Conservation (phyloP, 2,329 filamentous ascomycete species). For the Stachybotrys chartarum region DNA sequence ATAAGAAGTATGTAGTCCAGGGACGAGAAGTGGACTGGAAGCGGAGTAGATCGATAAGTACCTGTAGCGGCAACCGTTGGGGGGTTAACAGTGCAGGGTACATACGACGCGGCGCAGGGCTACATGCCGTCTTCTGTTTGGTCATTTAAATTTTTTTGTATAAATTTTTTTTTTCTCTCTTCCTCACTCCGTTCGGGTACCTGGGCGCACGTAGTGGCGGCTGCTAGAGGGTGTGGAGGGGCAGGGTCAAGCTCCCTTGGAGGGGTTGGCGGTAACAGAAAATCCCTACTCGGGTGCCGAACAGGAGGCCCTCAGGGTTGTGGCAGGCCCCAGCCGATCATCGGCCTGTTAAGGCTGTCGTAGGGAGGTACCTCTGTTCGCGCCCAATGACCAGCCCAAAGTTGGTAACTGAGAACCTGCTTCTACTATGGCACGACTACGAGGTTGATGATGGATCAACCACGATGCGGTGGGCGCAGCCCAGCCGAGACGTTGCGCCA, state of each 20-base stretch:
- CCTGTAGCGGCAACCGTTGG: constrained; percentile 3
- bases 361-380: not conserved
- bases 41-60: constrained; percentile 13
- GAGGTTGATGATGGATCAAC: too few relatives aligned
- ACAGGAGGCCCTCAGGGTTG: not conserved
- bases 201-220: not conserved
- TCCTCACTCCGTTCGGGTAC: not conserved
- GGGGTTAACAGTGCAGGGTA: not conserved
- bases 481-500: not conserved
- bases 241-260: not conserved
- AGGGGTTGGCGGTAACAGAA: not conserved
- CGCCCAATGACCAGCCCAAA: too few relatives aligned
- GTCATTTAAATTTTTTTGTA: not conserved
- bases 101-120: not conserved
- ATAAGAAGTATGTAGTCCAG: constrained; percentile 18
- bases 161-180: not conserved
- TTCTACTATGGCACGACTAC: too few relatives aligned
- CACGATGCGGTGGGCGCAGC: not conserved
- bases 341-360: not conserved
- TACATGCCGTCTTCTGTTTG: too few relatives aligned
- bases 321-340: not conserved
- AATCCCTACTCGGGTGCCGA: not conserved
- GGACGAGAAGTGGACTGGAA: constrained; percentile 10
- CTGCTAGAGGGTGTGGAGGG: not conserved
- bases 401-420: too few relatives aligned